Evolutionary conservation across 2,329 filamentous ascomycete genomes (phyloP).

Genomic region (Chaetothyriales sp.): DNA sequence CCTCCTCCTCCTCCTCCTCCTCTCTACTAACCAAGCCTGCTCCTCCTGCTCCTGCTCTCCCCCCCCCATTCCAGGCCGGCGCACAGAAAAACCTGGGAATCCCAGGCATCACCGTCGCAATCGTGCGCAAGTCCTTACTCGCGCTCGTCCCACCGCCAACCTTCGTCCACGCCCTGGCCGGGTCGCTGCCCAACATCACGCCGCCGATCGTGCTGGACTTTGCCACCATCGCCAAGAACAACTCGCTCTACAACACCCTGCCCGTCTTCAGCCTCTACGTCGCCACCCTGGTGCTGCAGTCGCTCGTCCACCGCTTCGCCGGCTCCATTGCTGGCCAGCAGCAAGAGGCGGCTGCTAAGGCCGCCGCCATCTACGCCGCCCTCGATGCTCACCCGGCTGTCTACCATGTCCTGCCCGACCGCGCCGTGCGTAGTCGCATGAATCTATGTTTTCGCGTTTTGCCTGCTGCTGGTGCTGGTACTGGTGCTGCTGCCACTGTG

Average conservation of each 20-base stretch:
- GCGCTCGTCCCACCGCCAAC: constrained; percentile 49
- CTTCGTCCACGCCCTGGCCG: constrained; percentile 55
- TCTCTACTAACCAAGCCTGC: background rate
- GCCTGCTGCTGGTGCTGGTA: constrained; percentile 20
- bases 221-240: constrained; percentile 75
- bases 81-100: constrained; percentile 89
- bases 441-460: constrained; percentile 83
- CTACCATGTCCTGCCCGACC: constrained; percentile 68
- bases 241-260: constrained; percentile 88
- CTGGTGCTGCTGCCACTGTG: constrained; percentile 33
- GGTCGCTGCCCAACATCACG: constrained; percentile 41
- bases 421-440: constrained; percentile 67
- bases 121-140: constrained; percentile 68
- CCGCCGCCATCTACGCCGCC: constrained; percentile 56
- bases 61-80: constrained; percentile 35
- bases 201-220: constrained; percentile 66
- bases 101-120: constrained; percentile 71
- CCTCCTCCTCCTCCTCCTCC: background rate
- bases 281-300: constrained; percentile 73
- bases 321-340: constrained; percentile 61
- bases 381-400: constrained; percentile 55
- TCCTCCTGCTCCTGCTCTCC: background rate
- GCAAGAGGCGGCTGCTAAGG: constrained; percentile 57
- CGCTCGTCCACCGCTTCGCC: constrained; percentile 46
- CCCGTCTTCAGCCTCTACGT: constrained; percentile 91